phyloP scores from a whole-genome alignment of 2,329 filamentous ascomycete genomes.

The Cercospora zeina region DNA sequence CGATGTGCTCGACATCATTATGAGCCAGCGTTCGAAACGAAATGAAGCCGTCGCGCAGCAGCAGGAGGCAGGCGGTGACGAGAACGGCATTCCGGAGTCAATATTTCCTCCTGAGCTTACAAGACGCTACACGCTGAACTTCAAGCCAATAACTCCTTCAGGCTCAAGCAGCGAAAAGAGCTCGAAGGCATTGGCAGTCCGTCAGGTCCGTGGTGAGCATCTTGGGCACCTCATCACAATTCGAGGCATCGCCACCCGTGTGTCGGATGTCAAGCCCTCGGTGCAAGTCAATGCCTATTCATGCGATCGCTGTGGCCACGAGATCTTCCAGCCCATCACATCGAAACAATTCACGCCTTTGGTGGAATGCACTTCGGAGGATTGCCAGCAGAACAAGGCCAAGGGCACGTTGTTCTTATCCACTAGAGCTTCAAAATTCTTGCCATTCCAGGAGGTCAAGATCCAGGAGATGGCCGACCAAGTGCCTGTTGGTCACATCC shows the following conservation, averaged over 20 bases:
- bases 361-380: conserved; percentile 81
- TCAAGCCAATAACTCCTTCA: conserved; percentile 82
- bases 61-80: conserved; percentile 44
- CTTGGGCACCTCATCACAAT: conserved; percentile 91
- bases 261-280: conserved; percentile 95
- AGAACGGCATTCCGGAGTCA: conserved; percentile 64
- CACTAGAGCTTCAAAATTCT: conserved; percentile 92
- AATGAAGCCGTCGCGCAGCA: conserved; percentile 69
- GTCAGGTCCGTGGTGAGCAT: conserved; percentile 89
- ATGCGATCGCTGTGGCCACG: conserved; percentile 92
- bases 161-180: conserved; percentile 61
- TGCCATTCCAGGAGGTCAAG: conserved; percentile 97
- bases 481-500: conserved; percentile 96
- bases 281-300: conserved; percentile 98
- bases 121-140: conserved; percentile 90
- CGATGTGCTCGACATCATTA: conserved; percentile 93
- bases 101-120: conserved; percentile 91
- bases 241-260: conserved; percentile 88
- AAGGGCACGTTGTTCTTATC: conserved; percentile 93
- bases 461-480: conserved; percentile 99
- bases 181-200: conserved; percentile 75
- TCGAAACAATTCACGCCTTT: conserved; percentile 89
- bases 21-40: conserved; percentile 83
- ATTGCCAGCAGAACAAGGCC: conserved; percentile 85
- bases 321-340: conserved; percentile 94